Base-by-base conservation (phyloP, 495 filamentous ascomycete species). In the Ascobolus immersus region DNA sequence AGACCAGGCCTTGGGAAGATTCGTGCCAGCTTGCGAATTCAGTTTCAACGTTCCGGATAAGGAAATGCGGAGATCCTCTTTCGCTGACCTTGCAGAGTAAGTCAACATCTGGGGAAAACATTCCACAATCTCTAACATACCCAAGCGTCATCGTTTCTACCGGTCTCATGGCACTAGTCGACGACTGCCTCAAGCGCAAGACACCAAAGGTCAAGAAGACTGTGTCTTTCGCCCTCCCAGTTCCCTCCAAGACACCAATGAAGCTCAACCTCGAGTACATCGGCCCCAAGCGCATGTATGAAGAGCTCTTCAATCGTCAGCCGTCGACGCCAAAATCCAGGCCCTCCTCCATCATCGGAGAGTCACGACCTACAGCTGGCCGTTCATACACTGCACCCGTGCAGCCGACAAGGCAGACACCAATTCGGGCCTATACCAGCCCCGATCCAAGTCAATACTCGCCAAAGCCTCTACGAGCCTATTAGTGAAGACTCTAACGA, bases 11-110 rank as follows among this genome's bases (percentile, higher is more conserved):
- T 75, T 75, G 35, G 86, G 82, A 31, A 84, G 79, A 26, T 93
- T 86, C 78, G 60, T 96, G 21, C 79, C 80, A 29, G 82, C 80
- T 18, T 86, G 73, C 45, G 73, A 73, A 36, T 69, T 96, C 69
- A 76, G 73, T 65, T 77, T 96, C 39, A 74, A 63, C 37, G 80
- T 92, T 52, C 37, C 36, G 1, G 31, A 27, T 4, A 35, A 50
- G 25, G 47, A 50, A 22, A 38, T 50, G n/a, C 40, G 43, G 25
- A 10, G 28, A 9, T 30, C 23, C 20, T 39, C 62, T 39, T 54
- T 64, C 47, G 71, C 70, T 37, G 86, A 93, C 50, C 65, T 84
- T 52, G 77, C 78, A 40, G 86, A 96, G 82, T 93, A 69, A 78
- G 81, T 77, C 23, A 33, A 34, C 36, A 30, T 32, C 12, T 38